These are phyloP conservation scores for Oenanthe javanica DNA, from an alignment of 140 eudicot species.

Conservation along the genomic window DNA sequence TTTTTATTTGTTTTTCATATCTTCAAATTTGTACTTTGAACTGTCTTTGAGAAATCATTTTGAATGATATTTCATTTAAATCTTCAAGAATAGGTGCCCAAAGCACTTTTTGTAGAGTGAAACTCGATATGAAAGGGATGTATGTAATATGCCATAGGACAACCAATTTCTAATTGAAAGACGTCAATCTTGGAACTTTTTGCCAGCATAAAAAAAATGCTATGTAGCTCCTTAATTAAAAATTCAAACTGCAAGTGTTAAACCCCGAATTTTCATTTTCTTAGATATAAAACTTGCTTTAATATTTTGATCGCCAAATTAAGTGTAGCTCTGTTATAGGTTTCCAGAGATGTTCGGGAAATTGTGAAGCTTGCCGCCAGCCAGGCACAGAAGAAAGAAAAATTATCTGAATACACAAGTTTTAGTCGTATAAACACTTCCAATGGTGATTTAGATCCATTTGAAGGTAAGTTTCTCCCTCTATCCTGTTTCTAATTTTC, in stretches of 20 bases:
- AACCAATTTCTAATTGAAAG: neutral
- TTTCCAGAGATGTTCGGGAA: constrained; percentile 77
- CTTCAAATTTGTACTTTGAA: neutral
- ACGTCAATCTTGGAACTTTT: neutral
- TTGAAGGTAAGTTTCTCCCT: constrained; percentile 53
- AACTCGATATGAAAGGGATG: neutral
- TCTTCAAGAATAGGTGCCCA: neutral
- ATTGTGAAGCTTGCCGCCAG: constrained; percentile 79
- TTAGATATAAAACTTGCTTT: neutral
- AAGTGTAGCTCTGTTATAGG: constrained; percentile 28
- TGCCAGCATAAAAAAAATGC: neutral
- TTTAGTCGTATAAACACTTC: constrained; percentile 76
- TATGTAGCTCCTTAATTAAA: neutral
- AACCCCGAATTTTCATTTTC: neutral
- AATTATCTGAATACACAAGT: constrained; percentile 64
- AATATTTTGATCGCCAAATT: neutral
- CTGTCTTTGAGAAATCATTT: neutral
- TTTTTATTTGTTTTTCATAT: neutral
- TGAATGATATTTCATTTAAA: neutral
- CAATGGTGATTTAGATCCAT: constrained; percentile 79
- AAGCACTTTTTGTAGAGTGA: neutral
- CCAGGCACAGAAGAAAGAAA: constrained; percentile 81
- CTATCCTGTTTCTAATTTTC: neutral
- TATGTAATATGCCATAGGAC: neutral
- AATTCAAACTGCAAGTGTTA: neutral